phyloP scores from a whole-genome alignment of 1,284 basidiomycete species.

The Gomphus bonarii region DNA sequence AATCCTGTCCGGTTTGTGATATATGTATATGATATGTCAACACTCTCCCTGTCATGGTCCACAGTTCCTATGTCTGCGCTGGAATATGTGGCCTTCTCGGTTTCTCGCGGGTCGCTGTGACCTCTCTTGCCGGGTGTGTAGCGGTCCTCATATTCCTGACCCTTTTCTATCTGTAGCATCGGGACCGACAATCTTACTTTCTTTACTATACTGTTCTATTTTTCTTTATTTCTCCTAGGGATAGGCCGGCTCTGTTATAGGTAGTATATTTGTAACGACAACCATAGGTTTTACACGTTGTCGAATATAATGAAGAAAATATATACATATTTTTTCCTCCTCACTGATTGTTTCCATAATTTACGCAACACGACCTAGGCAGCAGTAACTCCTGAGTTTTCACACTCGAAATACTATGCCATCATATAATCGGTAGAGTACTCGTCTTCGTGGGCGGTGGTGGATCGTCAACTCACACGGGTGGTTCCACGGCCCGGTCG shows the following conservation, averaged over 20 bases:
- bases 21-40: slow-evolving; percentile 14
- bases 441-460: slow-evolving; percentile 52
- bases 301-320: too few species aligned
- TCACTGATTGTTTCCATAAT: too few species aligned
- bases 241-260: too few species aligned
- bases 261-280: too few species aligned
- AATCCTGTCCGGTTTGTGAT: slow-evolving; percentile 72
- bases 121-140: slow-evolving; percentile 55
- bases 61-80: slow-evolving; percentile 20
- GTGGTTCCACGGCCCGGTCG: slow-evolving; percentile 62
- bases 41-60: background rate
- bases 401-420: slow-evolving; percentile 66
- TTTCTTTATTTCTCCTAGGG: slow-evolving; percentile 60
- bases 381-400: too few species aligned
- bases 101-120: slow-evolving; percentile 51
- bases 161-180: too few species aligned
- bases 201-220: slow-evolving; percentile 31
- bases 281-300: too few species aligned
- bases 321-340: too few species aligned
- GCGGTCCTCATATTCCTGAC: background rate
- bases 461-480: slow-evolving; percentile 58
- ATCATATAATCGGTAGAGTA: slow-evolving; percentile 56
- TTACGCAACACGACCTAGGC: too few species aligned
- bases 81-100: slow-evolving; percentile 54
- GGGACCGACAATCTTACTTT: background rate